These are phyloP conservation scores for Pseudozyma sp. DNA, from an alignment of 1,284 basidiomycete genomes.

Conservation along the genomic window DNA sequence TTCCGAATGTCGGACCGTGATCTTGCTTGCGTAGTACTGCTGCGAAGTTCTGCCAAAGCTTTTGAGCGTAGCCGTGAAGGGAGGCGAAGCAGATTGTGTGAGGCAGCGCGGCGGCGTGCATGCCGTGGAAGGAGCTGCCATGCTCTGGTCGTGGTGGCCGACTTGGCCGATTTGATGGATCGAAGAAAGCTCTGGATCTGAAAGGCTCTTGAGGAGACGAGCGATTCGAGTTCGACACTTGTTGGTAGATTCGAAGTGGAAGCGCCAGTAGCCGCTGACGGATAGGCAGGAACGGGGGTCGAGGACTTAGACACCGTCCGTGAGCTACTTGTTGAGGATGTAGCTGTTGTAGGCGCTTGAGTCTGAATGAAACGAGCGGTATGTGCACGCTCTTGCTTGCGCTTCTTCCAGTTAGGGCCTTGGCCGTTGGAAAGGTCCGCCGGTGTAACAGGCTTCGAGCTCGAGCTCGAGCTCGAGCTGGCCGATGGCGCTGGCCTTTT, in stretches of 20 bases:
- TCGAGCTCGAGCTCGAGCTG: constrained; percentile 1
- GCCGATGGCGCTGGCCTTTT: constrained; percentile 30
- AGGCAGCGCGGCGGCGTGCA: constrained; percentile 61
- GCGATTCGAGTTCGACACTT: constrained; percentile 41
- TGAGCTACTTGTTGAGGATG: constrained; percentile 29
- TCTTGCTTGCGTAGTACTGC: constrained; percentile 59
- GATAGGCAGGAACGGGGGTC: constrained; percentile 3
- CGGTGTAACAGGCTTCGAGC: constrained; percentile 7
- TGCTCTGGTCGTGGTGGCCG: constrained; percentile 58
- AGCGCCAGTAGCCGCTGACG: not conserved
- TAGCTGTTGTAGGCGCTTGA: constrained; percentile 2
- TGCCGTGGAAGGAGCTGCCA: constrained; percentile 67
- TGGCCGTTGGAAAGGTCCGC: constrained; percentile 7
- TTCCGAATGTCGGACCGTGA: constrained; percentile 54
- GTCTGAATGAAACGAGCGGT: constrained; percentile 44
- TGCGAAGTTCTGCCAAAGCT: constrained; percentile 60
- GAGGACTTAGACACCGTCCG: constrained; percentile 24
- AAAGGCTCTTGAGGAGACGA: constrained; percentile 45
- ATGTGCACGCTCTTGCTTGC: constrained; percentile 46
- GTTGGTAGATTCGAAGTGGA: constrained; percentile 29
- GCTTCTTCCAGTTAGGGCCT: constrained; percentile 46
- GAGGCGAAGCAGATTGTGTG: constrained; percentile 65
- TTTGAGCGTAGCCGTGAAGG: constrained; percentile 61
- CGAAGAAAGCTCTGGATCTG: constrained; percentile 52
- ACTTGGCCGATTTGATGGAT: constrained; percentile 45